Percentiles rank a stretch among this genome's conserved stretches.
Evolutionary conservation across 345 rosid genomes (phyloP).

Genomic region (Eucalyptus caleyi): DNA sequence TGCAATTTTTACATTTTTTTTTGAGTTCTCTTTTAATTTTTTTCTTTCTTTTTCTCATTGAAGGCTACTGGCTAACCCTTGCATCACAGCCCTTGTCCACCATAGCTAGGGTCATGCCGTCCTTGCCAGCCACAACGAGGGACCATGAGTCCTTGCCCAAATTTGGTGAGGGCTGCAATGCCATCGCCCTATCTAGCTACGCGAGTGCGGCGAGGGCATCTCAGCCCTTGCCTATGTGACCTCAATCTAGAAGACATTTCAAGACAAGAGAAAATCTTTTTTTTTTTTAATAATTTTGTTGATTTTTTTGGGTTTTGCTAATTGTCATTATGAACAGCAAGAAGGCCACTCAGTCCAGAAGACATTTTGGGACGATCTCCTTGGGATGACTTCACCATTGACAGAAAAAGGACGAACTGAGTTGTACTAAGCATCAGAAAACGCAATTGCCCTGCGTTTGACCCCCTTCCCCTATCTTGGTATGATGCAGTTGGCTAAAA

Average conservation of each 20-base stretch:
- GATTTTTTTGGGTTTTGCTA: background rate
- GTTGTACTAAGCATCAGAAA: background rate
- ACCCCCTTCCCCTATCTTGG: background rate
- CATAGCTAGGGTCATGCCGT: background rate
- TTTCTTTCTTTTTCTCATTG: background rate
- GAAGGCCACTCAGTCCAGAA: background rate
- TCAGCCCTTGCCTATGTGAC: background rate
- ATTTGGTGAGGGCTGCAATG: background rate
- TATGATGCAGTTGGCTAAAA: background rate
- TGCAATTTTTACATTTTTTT: background rate
- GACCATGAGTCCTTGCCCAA: background rate
- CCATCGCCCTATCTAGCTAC: background rate
- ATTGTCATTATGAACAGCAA: background rate
- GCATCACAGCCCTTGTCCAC: background rate
- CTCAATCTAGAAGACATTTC: background rate
- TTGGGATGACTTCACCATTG: background rate
- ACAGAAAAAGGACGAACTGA: background rate
- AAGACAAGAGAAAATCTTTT: too few species aligned
- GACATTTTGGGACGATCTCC: background rate
- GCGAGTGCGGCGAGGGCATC: rapidly evolving
- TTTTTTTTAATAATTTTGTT: rapidly evolving
- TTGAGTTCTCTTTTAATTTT: background rate
- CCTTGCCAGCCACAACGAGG: rapidly evolving
- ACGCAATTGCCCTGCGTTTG: background rate
- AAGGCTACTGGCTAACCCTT: rapidly evolving